A percentile compares a stretch with the other conserved stretches of the same genome.
Conservation (phyloP, 805 yeast species). For the Saccharomycopsis malanga region DNA sequence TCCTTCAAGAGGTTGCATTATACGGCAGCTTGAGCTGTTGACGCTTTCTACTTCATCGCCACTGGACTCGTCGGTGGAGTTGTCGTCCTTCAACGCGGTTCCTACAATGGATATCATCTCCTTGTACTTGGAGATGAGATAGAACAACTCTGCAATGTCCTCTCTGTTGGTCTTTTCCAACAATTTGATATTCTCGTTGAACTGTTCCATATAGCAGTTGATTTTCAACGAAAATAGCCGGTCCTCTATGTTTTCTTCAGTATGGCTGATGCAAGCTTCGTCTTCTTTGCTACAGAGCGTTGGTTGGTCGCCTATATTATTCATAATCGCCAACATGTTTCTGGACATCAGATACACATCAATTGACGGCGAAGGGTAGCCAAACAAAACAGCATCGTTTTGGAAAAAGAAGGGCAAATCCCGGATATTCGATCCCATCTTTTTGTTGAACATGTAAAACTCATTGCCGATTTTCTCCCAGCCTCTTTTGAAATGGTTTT, state of each 20-base stretch:
- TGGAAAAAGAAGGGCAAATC: conserved; percentile 10
- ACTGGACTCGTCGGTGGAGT: conserved; percentile 6
- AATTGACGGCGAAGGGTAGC: neutral
- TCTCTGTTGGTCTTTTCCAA: conserved; percentile 19
- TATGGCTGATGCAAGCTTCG: conserved; percentile 13
- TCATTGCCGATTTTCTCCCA: conserved; percentile 14
- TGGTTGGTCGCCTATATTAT: neutral
- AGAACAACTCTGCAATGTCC: conserved; percentile 18
- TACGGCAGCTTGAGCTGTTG: conserved; percentile 1
- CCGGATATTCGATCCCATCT: neutral
- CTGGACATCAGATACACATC: conserved; percentile 4
- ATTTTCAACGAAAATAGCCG: conserved; percentile 9
- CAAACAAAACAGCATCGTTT: conserved; percentile 1
- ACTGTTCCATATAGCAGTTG: conserved; percentile 6
- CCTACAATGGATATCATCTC: conserved; percentile 19
- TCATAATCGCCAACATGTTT: conserved; percentile 6
- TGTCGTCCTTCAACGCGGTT: neutral
- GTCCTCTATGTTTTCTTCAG: conserved; percentile 18
- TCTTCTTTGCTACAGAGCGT: neutral
- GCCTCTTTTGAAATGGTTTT: conserved; percentile 14
- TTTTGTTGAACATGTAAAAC: conserved; percentile 8
- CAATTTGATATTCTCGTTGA: conserved; percentile 21
- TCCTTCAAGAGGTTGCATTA: conserved; percentile 6
- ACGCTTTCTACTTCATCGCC: conserved; percentile 18
- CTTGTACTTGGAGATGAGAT: conserved; percentile 11